Evolutionary conservation across 2,329 filamentous ascomycete species (phyloP), one percentile per base, ranked within the genome.

Genomic region (Hypoxylon sp.): DNA sequence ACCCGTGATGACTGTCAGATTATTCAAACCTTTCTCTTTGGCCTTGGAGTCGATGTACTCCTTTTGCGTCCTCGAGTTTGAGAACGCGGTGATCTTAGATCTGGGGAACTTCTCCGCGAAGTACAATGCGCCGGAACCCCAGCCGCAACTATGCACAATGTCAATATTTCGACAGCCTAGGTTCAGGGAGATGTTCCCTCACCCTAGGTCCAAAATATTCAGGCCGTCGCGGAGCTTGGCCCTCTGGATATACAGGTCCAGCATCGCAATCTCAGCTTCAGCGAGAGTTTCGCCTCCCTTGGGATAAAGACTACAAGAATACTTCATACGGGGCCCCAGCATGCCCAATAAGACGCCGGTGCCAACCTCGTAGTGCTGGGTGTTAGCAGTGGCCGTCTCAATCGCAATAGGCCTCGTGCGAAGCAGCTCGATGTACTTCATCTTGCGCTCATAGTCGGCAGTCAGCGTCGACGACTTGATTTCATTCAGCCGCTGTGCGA

Each of bases 341-440:
- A 85, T 89, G 28, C 84, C 86, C 28, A 80, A 79, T 43, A 92
- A 78, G 23, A 92, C 86, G 2, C 87, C 87, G 0, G 90, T 91
- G 41, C 88, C 89, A 43, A 92, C 90, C 79, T 92, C 90, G 75
- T 93, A 92, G 78, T 92, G 90, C 82, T 92, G 90, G 73, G 86
- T 81, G 76, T 92, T 92, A 21, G 90, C 90, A 1, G 84, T 80
- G 2, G 82, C 84, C 0, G 89, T 91, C 76, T 90, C 87, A 71
- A 92, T 85, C n/a, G 90, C 90, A 68, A 92, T 91, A 10, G 89
- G 89, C 36, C 85, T 82, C 14, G 80, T 82, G 19, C 87, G 84
- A n/a, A 91, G 81, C 2, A 83, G 78, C 56, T 86, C 81, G 10
- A 92, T 83, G 75, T 90, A 92, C 23, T 80, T 80, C 85, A 91